Evolutionary conservation across 225 moss, liverwort and hornwort species (phyloP).

Genomic region (Antitrichia curtipendula): DNA sequence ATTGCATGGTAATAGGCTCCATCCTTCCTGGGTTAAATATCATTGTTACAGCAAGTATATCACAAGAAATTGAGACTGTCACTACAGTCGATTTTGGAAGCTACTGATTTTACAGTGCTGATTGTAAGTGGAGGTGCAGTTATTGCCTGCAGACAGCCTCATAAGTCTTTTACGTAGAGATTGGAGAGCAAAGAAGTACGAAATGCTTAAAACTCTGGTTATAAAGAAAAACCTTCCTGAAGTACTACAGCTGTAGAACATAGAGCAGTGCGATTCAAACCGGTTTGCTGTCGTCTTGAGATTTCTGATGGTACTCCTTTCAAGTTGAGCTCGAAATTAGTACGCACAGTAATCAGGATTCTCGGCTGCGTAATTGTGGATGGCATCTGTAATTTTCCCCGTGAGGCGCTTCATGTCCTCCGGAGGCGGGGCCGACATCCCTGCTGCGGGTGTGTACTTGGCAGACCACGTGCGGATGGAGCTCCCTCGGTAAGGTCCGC

Average conservation of each 20-base stretch:
- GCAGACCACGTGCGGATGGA: slow-evolving; percentile 41
- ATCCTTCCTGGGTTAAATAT: not conserved
- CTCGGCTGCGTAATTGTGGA: slow-evolving; percentile 28
- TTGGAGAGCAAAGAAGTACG: not conserved
- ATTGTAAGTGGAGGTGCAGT: not conserved
- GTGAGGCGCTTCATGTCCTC: slow-evolving; percentile 34
- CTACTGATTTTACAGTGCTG: not conserved
- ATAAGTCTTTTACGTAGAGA: not conserved
- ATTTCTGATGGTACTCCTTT: not conserved
- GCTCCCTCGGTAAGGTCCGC: slow-evolving; percentile 31
- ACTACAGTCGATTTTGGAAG: not conserved
- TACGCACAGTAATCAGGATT: slow-evolving; percentile 39
- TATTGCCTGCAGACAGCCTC: not conserved
- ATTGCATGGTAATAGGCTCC: not conserved
- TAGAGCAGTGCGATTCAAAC: not conserved
- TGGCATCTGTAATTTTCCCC: slow-evolving; percentile 24
- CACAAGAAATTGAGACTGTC: not conserved
- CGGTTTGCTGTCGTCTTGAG: not conserved
- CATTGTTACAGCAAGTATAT: not conserved
- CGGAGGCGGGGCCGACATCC: slow-evolving; percentile 18
- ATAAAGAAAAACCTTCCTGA: not conserved
- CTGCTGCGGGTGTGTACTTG: slow-evolving; percentile 19
- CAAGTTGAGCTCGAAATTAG: not conserved
- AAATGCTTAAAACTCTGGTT: not conserved
- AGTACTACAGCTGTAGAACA: not conserved